Evolutionary conservation across 306 rosid species (phyloP), one percentile per base, ranked within the genome.

Genomic region (Cercis canadensis): DNA sequence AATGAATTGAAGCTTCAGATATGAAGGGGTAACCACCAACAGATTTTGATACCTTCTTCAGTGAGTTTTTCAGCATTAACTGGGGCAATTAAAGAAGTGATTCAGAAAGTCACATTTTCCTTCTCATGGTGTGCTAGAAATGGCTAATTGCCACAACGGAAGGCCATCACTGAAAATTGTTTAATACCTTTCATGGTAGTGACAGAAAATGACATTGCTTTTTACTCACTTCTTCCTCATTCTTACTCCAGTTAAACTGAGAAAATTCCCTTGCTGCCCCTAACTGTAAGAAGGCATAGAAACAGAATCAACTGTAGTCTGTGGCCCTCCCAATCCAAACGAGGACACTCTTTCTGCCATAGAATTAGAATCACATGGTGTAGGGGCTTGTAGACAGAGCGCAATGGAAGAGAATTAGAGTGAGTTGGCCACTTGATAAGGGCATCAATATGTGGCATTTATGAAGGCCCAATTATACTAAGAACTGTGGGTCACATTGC

Each of bases 181-280:
- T 24, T 24, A 3, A 24, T 24, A 24, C 29, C 3, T 69, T 80
- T 39, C 73, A 5, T 16, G 70, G 55, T 39, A 75, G 84, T 11
- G 84, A 57, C 44, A 9, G 80, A 75, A 4, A 74, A 15, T 15
- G 80, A 80, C 80, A 31, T 80, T 63, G 32, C 77, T 80, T 75
- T 64, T 60, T 40, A 51, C 41, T 46, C 59, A 77, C 84, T 75
- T 52, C 57, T 52, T 43, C 70, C 57, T 33, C 39, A 11, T 58
- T 65, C 68, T 47, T 24, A 13, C 53, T 46, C 56, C 46, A 11
- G n/a, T 50, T 75, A 60, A 62, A 57, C 58, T 52, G 32, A 50
- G 3, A 50, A 60, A 43, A 56, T 36, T 67, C 39, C 73, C 32
- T 8, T 31, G 15, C 13, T 55, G 34, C 64, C 65, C 32, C 41